Evolutionary conservation across 345 rosid species (phyloP), one percentile per base, ranked within the genome.

Genomic region (Hirschfeldia incana): DNA sequence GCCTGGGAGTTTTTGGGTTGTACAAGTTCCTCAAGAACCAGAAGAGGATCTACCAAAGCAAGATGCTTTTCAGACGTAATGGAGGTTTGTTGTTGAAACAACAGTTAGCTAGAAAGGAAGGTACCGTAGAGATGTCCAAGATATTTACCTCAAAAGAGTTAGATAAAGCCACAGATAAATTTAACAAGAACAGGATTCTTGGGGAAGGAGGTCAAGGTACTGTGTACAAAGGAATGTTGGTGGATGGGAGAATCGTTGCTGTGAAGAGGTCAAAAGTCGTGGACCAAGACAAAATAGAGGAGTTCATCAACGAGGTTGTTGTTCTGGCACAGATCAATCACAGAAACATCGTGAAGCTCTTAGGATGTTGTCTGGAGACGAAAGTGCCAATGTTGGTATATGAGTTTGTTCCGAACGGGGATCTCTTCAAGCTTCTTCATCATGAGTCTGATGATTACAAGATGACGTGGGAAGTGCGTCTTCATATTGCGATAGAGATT

Each of bases 141-240:
- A 34, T 79, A 27, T 79, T 67, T 17, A 73, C 60, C 64, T 30
- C 64, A 0, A 60, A 11, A 2, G 82, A 74, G 46, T 75, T 79
- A 44, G 6, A 61, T 17, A 79, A 33, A 65, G 82, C 78, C 7
- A 79, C 82, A 0, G 72, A 73, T 39, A 79, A 79, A 49, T 79
- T 71, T 36, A 65, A 44, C n/a, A 10, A n/a, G 6, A 12, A 65
- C 0, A 67, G 82, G 0, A 62, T 79, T 6, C 73, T 79, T 55
- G 82, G 82, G 6, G 64, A 74, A 73, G 82, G 82, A 0, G 75
- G 75, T 73, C 78, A 79, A 67, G 82, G 82, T 0, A 73, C 82
- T 10, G 82, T 78, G 39, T 36, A 36, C 39, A 36, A 36, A 36
- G 39, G 39, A 36, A 36, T 36, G 39, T 36, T 36, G 39, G 39